phyloP scores from a whole-genome alignment of 164 flowering plant species.

The Akebia trifoliata region DNA sequence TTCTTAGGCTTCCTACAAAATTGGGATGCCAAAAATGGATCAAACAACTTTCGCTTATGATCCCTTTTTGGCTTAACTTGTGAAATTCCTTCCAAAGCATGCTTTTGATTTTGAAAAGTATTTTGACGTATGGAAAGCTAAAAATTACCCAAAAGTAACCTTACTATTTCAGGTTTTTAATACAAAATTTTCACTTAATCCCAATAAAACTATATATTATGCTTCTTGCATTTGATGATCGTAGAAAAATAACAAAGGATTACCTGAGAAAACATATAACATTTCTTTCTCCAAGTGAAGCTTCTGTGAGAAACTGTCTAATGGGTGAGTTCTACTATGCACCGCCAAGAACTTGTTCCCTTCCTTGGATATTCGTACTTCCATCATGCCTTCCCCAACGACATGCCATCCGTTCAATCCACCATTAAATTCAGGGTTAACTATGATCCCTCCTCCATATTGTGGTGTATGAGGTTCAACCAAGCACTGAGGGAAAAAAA shows the following conservation, averaged over 20 bases:
- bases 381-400: conserved; percentile 42
- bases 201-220: too few species aligned
- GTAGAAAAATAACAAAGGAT: background rate
- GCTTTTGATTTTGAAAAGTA: too few species aligned
- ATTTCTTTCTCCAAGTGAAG: conserved; percentile 33
- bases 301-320: conserved; percentile 50
- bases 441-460: conserved; percentile 67
- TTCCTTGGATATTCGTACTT: conserved; percentile 19
- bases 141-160: too few species aligned
- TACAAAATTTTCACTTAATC: too few species aligned
- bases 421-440: conserved; percentile 51
- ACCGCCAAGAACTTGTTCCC: conserved; percentile 60
- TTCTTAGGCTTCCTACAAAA: too few species aligned
- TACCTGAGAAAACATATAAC: conserved; percentile 73
- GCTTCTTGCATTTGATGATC: background rate
- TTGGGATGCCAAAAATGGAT: too few species aligned
- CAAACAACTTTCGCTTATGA: too few species aligned
- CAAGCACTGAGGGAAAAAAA: conserved; percentile 42
- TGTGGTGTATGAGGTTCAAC: conserved; percentile 49
- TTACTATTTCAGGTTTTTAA: too few species aligned
- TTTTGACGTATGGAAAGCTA: too few species aligned
- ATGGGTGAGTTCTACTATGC: conserved; percentile 30
- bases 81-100: too few species aligned
- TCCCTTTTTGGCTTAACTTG: too few species aligned
- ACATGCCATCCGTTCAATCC: conserved; percentile 55